Percentiles rank a stretch among this genome's conserved stretches.
Evolutionary conservation across 2,329 filamentous ascomycete genomes (phyloP).

Genomic region (Pseudogymnoascus sp.): DNA sequence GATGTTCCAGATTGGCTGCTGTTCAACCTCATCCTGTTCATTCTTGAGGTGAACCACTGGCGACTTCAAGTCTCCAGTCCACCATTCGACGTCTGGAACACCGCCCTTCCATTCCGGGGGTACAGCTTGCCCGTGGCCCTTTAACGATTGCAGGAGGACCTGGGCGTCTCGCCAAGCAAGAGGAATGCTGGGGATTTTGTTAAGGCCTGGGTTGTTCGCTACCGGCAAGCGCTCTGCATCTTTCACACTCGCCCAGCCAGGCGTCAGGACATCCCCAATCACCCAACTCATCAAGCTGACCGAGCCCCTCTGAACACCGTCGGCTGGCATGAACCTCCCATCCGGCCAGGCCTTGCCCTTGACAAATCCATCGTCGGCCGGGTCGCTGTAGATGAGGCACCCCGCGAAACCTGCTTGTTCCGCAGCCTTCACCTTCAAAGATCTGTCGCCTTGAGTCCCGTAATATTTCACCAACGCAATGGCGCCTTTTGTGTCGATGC

Average conservation of each 20-base stretch:
- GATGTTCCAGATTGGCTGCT: conserved; percentile 87
- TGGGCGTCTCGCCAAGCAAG: conserved; percentile 86
- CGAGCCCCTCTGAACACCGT: conserved; percentile 73
- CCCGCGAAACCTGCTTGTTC: conserved; percentile 79
- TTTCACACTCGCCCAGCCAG: conserved; percentile 69
- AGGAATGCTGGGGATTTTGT: conserved; percentile 81
- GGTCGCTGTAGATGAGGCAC: conserved; percentile 89
- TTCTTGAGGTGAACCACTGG: conserved; percentile 78
- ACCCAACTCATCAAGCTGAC: conserved; percentile 78
- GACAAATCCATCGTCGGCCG: conserved; percentile 71
- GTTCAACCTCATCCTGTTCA: conserved; percentile 72
- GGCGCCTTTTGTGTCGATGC: conserved; percentile 66
- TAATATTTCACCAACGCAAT: conserved; percentile 79
- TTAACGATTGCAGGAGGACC: conserved; percentile 64
- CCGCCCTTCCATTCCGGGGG: conserved; percentile 68
- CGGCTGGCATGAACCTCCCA: conserved; percentile 71
- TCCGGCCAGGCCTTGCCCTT: conserved; percentile 66
- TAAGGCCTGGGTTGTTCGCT: conserved; percentile 63
- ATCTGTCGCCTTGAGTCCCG: conserved; percentile 63
- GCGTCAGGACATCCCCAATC: conserved; percentile 84
- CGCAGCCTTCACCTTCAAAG: conserved; percentile 82
- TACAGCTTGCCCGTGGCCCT: conserved; percentile 64
- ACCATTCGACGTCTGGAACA: conserved; percentile 72
- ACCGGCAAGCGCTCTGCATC: conserved; percentile 58
- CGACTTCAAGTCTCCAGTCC: conserved; percentile 68